Evolutionary conservation across 495 filamentous ascomycete genomes (phyloP).

Genomic region (Ramalina intermedia): DNA sequence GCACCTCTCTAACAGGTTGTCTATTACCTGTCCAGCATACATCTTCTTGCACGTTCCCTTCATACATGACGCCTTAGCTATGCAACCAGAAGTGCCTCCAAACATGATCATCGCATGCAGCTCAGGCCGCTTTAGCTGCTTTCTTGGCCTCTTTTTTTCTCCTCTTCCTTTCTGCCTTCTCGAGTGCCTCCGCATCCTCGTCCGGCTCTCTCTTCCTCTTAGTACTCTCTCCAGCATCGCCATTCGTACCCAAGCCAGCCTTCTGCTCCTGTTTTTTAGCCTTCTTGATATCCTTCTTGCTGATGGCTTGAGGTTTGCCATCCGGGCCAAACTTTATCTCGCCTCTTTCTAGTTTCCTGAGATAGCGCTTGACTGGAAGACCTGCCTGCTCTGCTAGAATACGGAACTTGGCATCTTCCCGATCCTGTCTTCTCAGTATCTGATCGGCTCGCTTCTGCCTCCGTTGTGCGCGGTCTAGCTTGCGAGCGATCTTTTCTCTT

Average conservation of each 20-base stretch:
- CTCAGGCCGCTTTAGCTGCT: not conserved
- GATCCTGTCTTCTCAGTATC: constrained; percentile 27
- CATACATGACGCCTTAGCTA: not conserved
- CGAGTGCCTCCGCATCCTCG: constrained; percentile 30
- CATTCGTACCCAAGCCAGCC: constrained; percentile 20
- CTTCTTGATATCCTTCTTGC: constrained; percentile 68
- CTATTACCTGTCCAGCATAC: not conserved
- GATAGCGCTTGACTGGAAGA: constrained; percentile 52
- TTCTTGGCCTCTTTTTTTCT: constrained; percentile 44
- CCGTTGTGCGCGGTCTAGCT: constrained; percentile 24
- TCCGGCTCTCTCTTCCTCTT: constrained; percentile 37
- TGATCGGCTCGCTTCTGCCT: constrained; percentile 31
- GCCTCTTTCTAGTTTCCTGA: constrained; percentile 55
- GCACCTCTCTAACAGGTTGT: not conserved
- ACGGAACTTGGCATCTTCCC: constrained; percentile 38
- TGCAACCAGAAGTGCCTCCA: not conserved
- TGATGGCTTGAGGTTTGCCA: constrained; percentile 45
- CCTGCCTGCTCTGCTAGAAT: constrained; percentile 46
- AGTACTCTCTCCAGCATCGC: constrained; percentile 25
- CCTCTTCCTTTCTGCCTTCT: constrained; percentile 38
- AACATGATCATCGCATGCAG: not conserved
- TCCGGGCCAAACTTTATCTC: constrained; percentile 45
- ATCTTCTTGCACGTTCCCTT: not conserved
- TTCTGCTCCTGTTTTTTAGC: constrained; percentile 52
- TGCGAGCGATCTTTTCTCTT: constrained; percentile 25